Evolutionary conservation across 2,329 filamentous ascomycete genomes (phyloP), one percentile per base, ranked within the genome.

Genomic region (Colletotrichum spaethianum): DNA sequence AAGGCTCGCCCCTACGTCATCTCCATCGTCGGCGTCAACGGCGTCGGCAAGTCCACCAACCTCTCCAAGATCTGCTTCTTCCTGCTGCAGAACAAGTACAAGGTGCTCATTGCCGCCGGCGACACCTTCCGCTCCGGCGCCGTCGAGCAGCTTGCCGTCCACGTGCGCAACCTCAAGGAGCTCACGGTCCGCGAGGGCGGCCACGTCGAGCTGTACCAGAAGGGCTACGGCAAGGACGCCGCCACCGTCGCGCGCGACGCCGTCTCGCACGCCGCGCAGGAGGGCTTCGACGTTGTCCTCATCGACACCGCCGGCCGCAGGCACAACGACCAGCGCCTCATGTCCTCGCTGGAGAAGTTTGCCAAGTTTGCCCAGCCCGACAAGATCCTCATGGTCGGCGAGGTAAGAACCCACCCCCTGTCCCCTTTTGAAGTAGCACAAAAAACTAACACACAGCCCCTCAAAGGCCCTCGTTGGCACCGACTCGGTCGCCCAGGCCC

Each of bases 11-110:
- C 96, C 53, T 99, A 98, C 80, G 96, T 98, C 78, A 97, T 99
- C 80, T 98, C 95, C 69, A 98, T 99, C 73, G 96, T 99, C 53
- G 96, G 96, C 74, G 96, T 99, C 80, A 99, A 99, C 81, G 96
- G 96, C 65, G 96, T 99, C 46, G 96, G 96, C 79, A 99, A 99
- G 85, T 98, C 95, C 20, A 99, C 96, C 63, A 98, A 98, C 80
- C 88, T 99, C 46, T 96, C 94, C 82, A 99, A 99, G 83, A 98
- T 99, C 76, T 97, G 95, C 82, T 99, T 96, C 84, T 99, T 99
- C 85, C 87, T 99, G 46, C 87, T 99, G 40, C 96, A 99, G 83
- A 99, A 99, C 86, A 95, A 97, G 81, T 97, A 98, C 86, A 93
- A 93, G 79, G 95, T 99, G 20, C 89, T 99, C 69, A 94, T 99